A percentile compares a stretch with the other conserved stretches of the same genome.
phyloP scores from a whole-genome alignment of 805 yeast species.

The Saccharomycopsis sp. region DNA sequence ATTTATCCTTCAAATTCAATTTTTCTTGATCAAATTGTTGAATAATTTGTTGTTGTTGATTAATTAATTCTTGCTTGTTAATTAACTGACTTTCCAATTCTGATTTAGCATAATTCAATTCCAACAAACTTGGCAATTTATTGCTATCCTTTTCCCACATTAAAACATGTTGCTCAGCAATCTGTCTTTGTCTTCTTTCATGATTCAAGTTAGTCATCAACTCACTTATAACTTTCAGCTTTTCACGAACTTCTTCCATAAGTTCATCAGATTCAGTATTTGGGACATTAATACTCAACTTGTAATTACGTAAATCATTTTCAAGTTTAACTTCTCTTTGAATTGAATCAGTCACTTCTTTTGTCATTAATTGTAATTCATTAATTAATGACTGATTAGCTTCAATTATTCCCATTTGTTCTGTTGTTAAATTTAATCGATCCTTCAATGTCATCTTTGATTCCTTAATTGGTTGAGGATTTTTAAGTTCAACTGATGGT shows the following conservation, averaged over 20 bases:
- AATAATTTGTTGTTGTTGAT: slow-evolving; percentile 41
- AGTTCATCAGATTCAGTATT: slow-evolving; percentile 22
- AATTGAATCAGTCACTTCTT: slow-evolving; percentile 67
- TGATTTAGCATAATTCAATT: slow-evolving; percentile 50
- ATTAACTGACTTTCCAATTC: slow-evolving; percentile 42
- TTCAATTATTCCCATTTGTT: slow-evolving; percentile 54
- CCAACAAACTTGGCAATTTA: slow-evolving; percentile 43
- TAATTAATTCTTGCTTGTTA: slow-evolving; percentile 41
- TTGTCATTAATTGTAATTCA: slow-evolving; percentile 62
- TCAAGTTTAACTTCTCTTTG: slow-evolving; percentile 62
- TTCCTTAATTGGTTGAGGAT: not conserved
- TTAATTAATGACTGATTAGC: slow-evolving; percentile 52
- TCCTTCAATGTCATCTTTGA: not conserved
- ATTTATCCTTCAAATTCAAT: slow-evolving; percentile 32
- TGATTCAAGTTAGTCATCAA: slow-evolving; percentile 52
- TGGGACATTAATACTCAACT: slow-evolving; percentile 1
- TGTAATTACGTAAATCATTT: slow-evolving; percentile 29
- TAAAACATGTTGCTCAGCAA: slow-evolving; percentile 65
- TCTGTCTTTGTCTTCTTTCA: slow-evolving; percentile 58
- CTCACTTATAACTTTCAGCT: slow-evolving; percentile 39
- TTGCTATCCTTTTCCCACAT: slow-evolving; percentile 43
- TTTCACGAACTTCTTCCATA: slow-evolving; percentile 31
- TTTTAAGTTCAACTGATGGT: not conserved
- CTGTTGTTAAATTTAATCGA: slow-evolving; percentile 42
- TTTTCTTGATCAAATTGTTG: slow-evolving; percentile 33